Percentiles rank a stretch among this genome's conserved stretches.
phyloP scores from a whole-genome alignment of 805 yeast genomes.

The Metschnikowia colocasiae region DNA sequence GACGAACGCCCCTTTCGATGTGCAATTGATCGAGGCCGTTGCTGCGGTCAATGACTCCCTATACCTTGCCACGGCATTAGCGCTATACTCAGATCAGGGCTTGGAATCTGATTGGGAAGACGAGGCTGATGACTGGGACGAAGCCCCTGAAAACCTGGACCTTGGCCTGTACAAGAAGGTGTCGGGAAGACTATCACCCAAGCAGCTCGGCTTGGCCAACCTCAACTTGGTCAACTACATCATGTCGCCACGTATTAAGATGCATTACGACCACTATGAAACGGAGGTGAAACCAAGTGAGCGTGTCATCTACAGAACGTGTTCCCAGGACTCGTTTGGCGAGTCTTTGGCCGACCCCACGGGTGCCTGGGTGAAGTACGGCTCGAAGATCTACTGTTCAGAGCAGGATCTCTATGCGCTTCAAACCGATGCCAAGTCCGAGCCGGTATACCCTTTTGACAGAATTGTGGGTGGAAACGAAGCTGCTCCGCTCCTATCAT shows the following conservation, averaged over 20 bases:
- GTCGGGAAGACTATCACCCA: constrained; percentile 1
- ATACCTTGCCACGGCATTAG: constrained; percentile 4
- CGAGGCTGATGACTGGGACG: background rate
- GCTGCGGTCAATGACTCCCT: constrained; percentile 14
- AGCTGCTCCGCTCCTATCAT: constrained; percentile 49
- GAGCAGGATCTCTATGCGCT: constrained; percentile 77
- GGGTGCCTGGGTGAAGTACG: constrained; percentile 49
- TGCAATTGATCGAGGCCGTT: constrained; percentile 17
- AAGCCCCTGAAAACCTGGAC: background rate
- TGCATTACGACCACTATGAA: constrained; percentile 56
- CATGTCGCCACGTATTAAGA: constrained; percentile 58
- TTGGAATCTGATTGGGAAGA: constrained; percentile 14
- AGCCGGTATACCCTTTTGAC: constrained; percentile 47
- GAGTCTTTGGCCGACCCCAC: constrained; percentile 20
- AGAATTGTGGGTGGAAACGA: constrained; percentile 55
- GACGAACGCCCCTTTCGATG: constrained; percentile 13
- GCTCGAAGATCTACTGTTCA: constrained; percentile 57
- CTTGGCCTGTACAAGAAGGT: constrained; percentile 1
- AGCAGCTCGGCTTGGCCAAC: constrained; percentile 29
- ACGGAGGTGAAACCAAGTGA: constrained; percentile 26
- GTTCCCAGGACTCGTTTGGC: constrained; percentile 33
- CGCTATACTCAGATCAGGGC: constrained; percentile 5
- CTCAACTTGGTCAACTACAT: constrained; percentile 46
- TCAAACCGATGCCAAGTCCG: constrained; percentile 39
- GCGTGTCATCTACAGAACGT: constrained; percentile 20